phyloP scores from a whole-genome alignment of 768 basidiomycete genomes.

The Collybia nuda region DNA sequence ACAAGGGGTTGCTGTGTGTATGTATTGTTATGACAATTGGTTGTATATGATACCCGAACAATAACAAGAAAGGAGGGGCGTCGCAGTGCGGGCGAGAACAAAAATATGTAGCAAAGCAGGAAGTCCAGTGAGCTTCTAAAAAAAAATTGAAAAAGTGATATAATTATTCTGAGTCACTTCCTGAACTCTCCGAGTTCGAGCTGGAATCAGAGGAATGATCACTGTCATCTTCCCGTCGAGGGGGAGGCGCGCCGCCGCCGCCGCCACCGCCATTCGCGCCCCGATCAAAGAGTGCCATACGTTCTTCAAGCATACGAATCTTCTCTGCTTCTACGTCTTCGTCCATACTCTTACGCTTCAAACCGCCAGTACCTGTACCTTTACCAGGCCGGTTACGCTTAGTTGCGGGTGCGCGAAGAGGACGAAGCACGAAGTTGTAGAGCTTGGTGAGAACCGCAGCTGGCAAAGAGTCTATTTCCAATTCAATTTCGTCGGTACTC shows the following conservation, averaged over 20 bases:
- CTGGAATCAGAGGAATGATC: slow-evolving; percentile 82
- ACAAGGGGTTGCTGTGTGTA: slow-evolving; percentile 36
- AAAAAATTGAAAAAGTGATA: slow-evolving; percentile 14
- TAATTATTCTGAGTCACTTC: slow-evolving; percentile 77
- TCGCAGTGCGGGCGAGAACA: slow-evolving; percentile 8
- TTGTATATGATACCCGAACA: slow-evolving; percentile 30
- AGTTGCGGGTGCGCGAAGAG: slow-evolving; percentile 63
- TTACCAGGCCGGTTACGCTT: slow-evolving; percentile 69
- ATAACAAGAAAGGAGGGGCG: slow-evolving; percentile 11
- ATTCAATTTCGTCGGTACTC: slow-evolving; percentile 97
- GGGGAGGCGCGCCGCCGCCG: slow-evolving; percentile 29
- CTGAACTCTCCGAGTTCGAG: slow-evolving; percentile 76
- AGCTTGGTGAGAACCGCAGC: slow-evolving; percentile 85
- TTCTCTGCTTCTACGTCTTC: slow-evolving; percentile 95
- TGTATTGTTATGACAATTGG: slow-evolving; percentile 31
- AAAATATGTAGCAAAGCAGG: slow-evolving; percentile 5
- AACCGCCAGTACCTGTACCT: slow-evolving; percentile 84
- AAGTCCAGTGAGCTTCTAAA: slow-evolving; percentile 15
- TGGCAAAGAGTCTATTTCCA: slow-evolving; percentile 94
- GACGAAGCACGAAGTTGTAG: slow-evolving; percentile 93
- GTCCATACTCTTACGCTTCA: slow-evolving; percentile 95
- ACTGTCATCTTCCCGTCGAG: slow-evolving; percentile 52
- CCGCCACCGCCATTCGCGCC: slow-evolving; percentile 40
- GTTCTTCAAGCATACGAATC: slow-evolving; percentile 87
- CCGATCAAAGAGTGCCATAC: slow-evolving; percentile 81